These are phyloP conservation scores for Leccinum broughii DNA, from an alignment of 768 basidiomycete species.

Conservation along the genomic window DNA sequence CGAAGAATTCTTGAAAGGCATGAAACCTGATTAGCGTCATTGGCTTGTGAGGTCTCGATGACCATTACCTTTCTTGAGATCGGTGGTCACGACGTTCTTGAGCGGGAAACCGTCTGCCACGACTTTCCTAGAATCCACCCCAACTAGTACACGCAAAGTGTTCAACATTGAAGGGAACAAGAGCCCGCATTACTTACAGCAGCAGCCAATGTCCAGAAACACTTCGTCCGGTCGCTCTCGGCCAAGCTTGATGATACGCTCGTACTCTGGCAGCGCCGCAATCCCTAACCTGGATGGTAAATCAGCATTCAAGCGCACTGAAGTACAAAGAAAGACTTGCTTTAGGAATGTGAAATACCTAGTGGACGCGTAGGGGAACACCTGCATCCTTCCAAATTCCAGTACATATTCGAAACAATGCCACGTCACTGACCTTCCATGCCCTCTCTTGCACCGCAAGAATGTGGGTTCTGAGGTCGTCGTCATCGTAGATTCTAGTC, in stretches of 20 bases:
- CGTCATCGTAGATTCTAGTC: constrained; percentile 31
- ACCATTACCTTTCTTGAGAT: constrained; percentile 38
- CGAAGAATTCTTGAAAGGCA: constrained; percentile 48
- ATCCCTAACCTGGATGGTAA: constrained; percentile 13
- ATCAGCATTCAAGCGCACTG: neutral
- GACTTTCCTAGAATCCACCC: constrained; percentile 40
- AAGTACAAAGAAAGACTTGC: constrained; percentile 5
- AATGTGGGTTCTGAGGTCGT: constrained; percentile 31
- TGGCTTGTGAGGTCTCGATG: neutral
- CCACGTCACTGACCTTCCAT: constrained; percentile 24
- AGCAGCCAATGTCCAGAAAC: constrained; percentile 48
- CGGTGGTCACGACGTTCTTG: constrained; percentile 39
- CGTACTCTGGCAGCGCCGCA: constrained; percentile 18
- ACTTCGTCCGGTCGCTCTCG: constrained; percentile 37
- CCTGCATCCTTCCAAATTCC: constrained; percentile 8
- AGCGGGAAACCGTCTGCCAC: constrained; percentile 45
- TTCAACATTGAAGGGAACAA: neutral
- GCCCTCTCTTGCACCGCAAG: constrained; percentile 32
- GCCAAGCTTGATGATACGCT: constrained; percentile 36
- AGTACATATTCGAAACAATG: neutral
- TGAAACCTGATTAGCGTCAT: neutral
- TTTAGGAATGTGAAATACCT: constrained; percentile 24
- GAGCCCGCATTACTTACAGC: constrained; percentile 32
- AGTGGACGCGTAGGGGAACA: constrained; percentile 33
- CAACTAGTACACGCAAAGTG: constrained; percentile 13